These are phyloP conservation scores for Aschersonia sp. DNA, from an alignment of 2,329 filamentous ascomycete species.

Conservation along the genomic window DNA sequence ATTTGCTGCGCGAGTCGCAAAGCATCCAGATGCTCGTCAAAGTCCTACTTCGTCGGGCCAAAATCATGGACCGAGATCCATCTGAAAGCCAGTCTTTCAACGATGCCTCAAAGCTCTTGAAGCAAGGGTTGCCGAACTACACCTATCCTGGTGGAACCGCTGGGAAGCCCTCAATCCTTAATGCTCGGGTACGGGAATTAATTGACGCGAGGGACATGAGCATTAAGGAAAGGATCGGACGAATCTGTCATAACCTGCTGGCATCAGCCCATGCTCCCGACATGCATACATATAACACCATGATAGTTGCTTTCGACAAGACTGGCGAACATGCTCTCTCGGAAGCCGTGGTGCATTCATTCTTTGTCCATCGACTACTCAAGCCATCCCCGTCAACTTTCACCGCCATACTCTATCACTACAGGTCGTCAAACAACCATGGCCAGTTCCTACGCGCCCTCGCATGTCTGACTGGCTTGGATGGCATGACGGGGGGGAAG, in stretches of 20 bases:
- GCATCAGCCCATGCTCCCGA: constrained; percentile 46
- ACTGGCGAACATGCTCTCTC: constrained; percentile 33
- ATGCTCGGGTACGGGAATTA: constrained; percentile 15
- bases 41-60: constrained; percentile 15
- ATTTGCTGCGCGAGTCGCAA: constrained; percentile 13
- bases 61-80: constrained; percentile 8
- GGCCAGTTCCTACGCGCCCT: constrained; percentile 29
- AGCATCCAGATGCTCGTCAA: constrained; percentile 14
- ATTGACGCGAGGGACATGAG: constrained; percentile 10
- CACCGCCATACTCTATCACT: constrained; percentile 35
- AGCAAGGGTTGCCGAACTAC: constrained; percentile 7
- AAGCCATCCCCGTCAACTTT: constrained; percentile 34
- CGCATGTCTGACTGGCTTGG: constrained; percentile 28
- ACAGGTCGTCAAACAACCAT: constrained; percentile 24
- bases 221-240: constrained; percentile 19
- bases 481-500: constrained; percentile 23
- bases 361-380: constrained; percentile 27
- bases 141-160: constrained; percentile 13
- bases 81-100: constrained; percentile 13
- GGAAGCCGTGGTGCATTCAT: constrained; percentile 36
- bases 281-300: constrained; percentile 55
- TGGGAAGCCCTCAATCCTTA: constrained; percentile 13
- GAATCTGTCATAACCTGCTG: constrained; percentile 52
- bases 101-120: constrained; percentile 12
- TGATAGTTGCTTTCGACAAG: constrained; percentile 51